Base-by-base conservation (phyloP, 108 stramenopile species). In the Aurantiochytrium sp. region DNA sequence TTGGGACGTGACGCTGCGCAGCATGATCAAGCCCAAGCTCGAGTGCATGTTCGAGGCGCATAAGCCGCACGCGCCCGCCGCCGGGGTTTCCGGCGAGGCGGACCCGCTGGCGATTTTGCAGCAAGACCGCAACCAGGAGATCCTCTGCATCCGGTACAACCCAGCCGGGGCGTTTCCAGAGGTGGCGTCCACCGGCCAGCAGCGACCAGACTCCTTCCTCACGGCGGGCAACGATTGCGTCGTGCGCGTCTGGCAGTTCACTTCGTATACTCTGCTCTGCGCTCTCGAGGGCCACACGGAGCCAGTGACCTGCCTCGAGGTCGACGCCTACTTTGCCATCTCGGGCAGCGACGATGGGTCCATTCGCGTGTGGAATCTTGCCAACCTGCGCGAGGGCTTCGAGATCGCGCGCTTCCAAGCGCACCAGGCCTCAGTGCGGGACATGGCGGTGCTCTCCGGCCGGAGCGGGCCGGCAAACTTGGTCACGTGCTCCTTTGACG, bases 1-100 rank as follows among this genome's bases (percentile, higher is more conserved):
- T 17, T 81, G 73, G 73, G 73, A 81, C 45, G 45, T 81, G 6
- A 81, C 73, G 36, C 39, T 27, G 73, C 73, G 73, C 8, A 41
- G 30, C 2, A 48, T 81, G 45, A 48, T 81, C 19, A 37, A 42
- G 45, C 73, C 73, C 45, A 41, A 48, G 39, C 45, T 81, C 12
- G 73, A 81, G 45, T 81, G 73, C 73, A 48, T 48, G 42, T 81
- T 81, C 30, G 42, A 41, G 3, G 73, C 73, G 1, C 73, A 81
- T 24, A 48, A 48, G 45, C 24, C 42, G 10, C 39, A 32, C 68
- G 27, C n/a, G 10, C 10, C 15, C 8, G 31, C 27, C 68, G 10
- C n/a, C n/a, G 31, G 31, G 15, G 31, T 32, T 31, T 68, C 68
- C 6, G 42, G 17, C n/a, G 73, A 41, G 24, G 39, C 39, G 17